These are phyloP conservation scores for Neolentinus lepideus DNA, from an alignment of 1,284 basidiomycete genomes.

Conservation along the genomic window DNA sequence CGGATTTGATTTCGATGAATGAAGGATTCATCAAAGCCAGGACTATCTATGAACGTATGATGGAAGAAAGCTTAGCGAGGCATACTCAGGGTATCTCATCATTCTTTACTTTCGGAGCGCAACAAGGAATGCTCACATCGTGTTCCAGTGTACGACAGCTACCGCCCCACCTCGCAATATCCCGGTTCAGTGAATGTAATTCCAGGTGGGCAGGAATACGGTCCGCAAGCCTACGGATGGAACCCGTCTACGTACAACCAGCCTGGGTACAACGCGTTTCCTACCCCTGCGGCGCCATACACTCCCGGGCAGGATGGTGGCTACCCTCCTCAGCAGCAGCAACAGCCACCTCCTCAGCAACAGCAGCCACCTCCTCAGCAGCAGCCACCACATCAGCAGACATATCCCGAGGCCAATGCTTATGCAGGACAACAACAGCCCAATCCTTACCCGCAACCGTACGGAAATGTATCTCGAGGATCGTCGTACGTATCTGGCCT, in stretches of 20 bases:
- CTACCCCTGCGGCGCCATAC: constrained; percentile 27
- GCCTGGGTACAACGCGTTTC: constrained; percentile 33
- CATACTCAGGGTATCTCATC: constrained; percentile 49
- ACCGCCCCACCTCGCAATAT: constrained; percentile 13
- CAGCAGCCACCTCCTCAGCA: background rate
- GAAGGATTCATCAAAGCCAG: constrained; percentile 82
- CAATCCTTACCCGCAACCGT: constrained; percentile 16
- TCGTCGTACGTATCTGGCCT: background rate
- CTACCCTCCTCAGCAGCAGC: constrained; percentile 14
- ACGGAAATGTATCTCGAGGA: background rate
- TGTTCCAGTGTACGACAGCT: constrained; percentile 9
- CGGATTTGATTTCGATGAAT: constrained; percentile 85
- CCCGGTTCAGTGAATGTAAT: constrained; percentile 5
- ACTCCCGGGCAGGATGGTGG: constrained; percentile 18
- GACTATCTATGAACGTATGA: constrained; percentile 83
- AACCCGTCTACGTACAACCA: constrained; percentile 37
- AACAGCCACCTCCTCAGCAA: constrained; percentile 8
- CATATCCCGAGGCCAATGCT: constrained; percentile 24
- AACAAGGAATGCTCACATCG: too few relatives aligned
- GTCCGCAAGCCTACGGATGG: constrained; percentile 33
- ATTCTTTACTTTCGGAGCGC: too few relatives aligned
- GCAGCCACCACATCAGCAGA: background rate
- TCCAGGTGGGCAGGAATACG: constrained; percentile 14
- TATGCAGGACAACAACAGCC: constrained; percentile 27
- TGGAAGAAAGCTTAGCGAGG: constrained; percentile 81